Conservation (phyloP, 2,329 filamentous ascomycete genomes). For the Penicillium sp. region DNA sequence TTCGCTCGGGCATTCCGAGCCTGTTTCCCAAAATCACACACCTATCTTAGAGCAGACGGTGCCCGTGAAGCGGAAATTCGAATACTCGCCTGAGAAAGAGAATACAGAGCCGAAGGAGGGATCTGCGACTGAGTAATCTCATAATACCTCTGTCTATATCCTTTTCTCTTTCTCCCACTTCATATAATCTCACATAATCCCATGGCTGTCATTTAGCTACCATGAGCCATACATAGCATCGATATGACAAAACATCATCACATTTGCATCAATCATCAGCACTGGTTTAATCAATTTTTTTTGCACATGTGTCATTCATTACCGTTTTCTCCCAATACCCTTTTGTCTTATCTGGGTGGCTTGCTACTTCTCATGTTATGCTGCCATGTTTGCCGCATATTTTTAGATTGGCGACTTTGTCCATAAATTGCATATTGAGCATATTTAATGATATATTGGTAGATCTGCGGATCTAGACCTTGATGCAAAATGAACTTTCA, state of each 20-base stretch:
- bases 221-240: not conserved
- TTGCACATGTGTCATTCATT: not conserved
- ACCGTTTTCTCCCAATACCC: constrained; percentile 19
- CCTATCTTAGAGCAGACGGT: constrained; percentile 17
- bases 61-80: constrained; percentile 23
- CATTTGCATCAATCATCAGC: constrained; percentile 12
- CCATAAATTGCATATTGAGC: constrained; percentile 17
- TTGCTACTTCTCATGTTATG: not conserved
- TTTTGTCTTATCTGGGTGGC: constrained; percentile 13
- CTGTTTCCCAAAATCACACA: constrained; percentile 17
- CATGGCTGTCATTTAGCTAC: not conserved
- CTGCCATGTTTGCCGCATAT: not conserved
- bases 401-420: constrained; percentile 10
- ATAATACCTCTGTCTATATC: constrained; percentile 1
- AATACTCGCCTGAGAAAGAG: constrained; percentile 27
- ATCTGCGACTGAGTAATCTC: constrained; percentile 18
- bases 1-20: constrained; percentile 23
- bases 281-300: constrained; percentile 20
- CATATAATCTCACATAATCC: not conserved
- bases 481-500: too few relatives aligned
- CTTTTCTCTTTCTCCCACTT: not conserved
- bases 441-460: constrained; percentile 3
- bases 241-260: not conserved
- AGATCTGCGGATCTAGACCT: not conserved
- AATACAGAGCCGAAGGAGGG: constrained; percentile 26